Base-by-base conservation (phyloP, 75 land plant genomes). In the Isoetes taiwanensis region DNA sequence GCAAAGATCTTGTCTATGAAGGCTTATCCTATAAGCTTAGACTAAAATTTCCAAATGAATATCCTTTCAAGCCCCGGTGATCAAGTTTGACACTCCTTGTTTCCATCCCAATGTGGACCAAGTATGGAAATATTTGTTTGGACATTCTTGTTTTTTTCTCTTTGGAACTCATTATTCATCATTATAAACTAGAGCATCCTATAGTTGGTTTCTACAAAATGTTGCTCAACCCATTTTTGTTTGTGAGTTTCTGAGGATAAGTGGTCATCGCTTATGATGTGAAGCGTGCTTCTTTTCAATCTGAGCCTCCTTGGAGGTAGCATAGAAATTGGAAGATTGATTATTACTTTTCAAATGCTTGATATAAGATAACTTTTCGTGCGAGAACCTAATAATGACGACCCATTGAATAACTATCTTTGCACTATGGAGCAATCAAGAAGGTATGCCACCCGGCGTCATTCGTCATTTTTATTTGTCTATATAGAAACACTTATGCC, bases 21-120 rank as follows among this genome's bases (percentile, higher is more conserved):
- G 86, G 86, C 38, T 64, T 86, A 37, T 72, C 79, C 2, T 86
- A 79, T 66, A 86, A 82, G 58, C 74, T 86, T 21, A 75, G 83
- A 1, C 56, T 86, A 25, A 57, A 55, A 1, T 86, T 82, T 56
- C 93, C 93, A 1, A 33, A 72, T 17, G 86, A 86, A 8, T 86
- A 86, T 43, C 93, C 93, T 24, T 86, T 86, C 64, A 86, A 86
- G 74, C 81, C 93, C 93, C 93, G 5, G 62, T 65, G 29, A 83
- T 86, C 17, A 86, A 81, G 69, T 86, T 86, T 67, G 86, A 80
- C 62, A 82, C 93, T 0, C 67, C 62, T 43, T 86, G 93, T 58
- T 86, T 86, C 61, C 93, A 86, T 82, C 93, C 93, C 12, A 82
- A 86, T 65, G 78, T 86, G 17, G 93, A 86, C 57, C 85, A 79